Conservation (phyloP, 164 flowering plant genomes). For the Pachysandra terminalis region DNA sequence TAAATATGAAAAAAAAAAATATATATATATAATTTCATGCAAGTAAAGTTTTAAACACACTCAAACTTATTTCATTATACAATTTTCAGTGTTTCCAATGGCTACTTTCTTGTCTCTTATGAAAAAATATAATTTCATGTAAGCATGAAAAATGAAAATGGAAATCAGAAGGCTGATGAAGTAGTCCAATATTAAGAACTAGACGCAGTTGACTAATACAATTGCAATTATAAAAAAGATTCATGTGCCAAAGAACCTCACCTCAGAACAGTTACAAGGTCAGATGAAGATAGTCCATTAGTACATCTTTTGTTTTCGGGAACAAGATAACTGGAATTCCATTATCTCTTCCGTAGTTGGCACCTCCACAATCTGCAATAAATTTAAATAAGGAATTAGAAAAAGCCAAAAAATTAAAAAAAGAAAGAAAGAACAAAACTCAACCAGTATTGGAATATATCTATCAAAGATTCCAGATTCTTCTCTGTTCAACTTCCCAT, state of each 20-base stretch:
- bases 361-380: constrained; percentile 85
- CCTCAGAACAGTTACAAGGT: constrained; percentile 68
- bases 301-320: constrained; percentile 50
- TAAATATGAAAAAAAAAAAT: too few relatives aligned
- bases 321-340: constrained; percentile 69
- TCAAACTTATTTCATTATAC: too few relatives aligned
- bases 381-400: neutral
- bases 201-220: too few relatives aligned
- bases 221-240: neutral
- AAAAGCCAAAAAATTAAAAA: neutral
- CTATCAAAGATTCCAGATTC: neutral
- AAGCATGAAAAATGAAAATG: too few relatives aligned
- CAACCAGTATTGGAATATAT: neutral
- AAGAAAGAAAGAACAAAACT: neutral
- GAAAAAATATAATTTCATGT: too few relatives aligned
- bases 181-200: too few relatives aligned
- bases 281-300: constrained; percentile 49
- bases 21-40: too few relatives aligned
- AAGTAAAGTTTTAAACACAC: too few relatives aligned
- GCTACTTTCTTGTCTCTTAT: too few relatives aligned
- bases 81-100: too few relatives aligned
- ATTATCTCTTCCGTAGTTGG: constrained; percentile 66
- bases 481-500: neutral
- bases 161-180: too few relatives aligned
- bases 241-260: constrained; percentile 17